phyloP scores from a whole-genome alignment of 1,284 basidiomycete species.

The Dichomitus squalens region DNA sequence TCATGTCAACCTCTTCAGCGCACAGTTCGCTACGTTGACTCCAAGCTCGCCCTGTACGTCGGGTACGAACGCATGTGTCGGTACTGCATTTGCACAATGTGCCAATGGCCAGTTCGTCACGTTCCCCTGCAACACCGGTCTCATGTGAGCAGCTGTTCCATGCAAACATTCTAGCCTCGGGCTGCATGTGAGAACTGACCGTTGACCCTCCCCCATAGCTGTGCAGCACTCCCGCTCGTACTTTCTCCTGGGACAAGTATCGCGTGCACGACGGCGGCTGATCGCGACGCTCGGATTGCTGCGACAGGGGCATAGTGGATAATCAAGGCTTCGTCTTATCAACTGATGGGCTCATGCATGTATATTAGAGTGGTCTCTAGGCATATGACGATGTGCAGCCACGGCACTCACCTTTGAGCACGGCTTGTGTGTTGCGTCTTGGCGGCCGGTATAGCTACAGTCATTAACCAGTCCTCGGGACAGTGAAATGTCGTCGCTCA shows the following conservation, averaged over 20 bases:
- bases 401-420: no score
- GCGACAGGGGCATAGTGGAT: conserved; percentile 38
- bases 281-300: conserved; percentile 40
- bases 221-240: conserved; percentile 53
- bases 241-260: conserved; percentile 44
- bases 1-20: conserved; percentile 32
- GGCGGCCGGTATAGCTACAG: no score
- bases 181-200: neutral
- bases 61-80: conserved; percentile 49
- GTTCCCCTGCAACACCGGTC: conserved; percentile 42
- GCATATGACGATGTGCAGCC: neutral
- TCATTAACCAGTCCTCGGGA: no score
- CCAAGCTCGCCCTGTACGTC: conserved; percentile 42
- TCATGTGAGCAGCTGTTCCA: conserved; percentile 37
- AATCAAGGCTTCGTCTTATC: neutral
- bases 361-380: neutral
- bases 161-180: no score
- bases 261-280: conserved; percentile 45
- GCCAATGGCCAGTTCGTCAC: conserved; percentile 48
- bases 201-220: conserved; percentile 34
- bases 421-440: no score
- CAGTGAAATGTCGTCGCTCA: no score
- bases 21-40: conserved; percentile 46
- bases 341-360: neutral
- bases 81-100: conserved; percentile 49